Evolutionary conservation across 805 yeast species (phyloP).

Genomic region (Komagataella phaffii): DNA sequence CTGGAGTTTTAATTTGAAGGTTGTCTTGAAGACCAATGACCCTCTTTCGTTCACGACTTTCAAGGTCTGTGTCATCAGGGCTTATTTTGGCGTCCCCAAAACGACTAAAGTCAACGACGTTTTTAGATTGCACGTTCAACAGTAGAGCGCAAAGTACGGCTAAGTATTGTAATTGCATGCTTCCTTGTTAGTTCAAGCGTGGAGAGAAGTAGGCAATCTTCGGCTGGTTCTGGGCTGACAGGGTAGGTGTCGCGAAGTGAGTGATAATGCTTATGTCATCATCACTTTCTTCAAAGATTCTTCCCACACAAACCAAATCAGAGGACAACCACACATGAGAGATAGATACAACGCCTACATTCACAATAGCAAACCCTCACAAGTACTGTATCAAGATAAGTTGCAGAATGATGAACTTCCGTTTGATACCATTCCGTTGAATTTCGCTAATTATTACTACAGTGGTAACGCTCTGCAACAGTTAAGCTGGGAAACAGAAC

Average conservation of each 20-base stretch:
- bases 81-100: slow-evolving; percentile 4
- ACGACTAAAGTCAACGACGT: slow-evolving; percentile 6
- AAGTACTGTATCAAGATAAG: slow-evolving; percentile 16
- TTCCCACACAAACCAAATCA: background rate
- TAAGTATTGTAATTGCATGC: slow-evolving; percentile 12
- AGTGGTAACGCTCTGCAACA: slow-evolving; percentile 13
- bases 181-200: background rate
- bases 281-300: background rate
- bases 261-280: background rate
- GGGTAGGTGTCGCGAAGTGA: background rate
- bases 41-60: slow-evolving; percentile 5
- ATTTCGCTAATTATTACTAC: slow-evolving; percentile 6
- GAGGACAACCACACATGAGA: background rate
- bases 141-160: slow-evolving; percentile 3
- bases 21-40: background rate
- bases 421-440: slow-evolving; percentile 14
- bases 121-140: slow-evolving; percentile 4
- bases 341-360: slow-evolving; percentile 9
- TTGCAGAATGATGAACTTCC: slow-evolving; percentile 18
- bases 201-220: background rate
- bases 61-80: background rate
- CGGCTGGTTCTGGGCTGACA: background rate
- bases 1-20: background rate
- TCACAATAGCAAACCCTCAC: slow-evolving; percentile 17
- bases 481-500: slow-evolving; percentile 11